Evolutionary conservation across 805 yeast genomes (phyloP).

Genomic region (Priceomyces melissophilus): DNA sequence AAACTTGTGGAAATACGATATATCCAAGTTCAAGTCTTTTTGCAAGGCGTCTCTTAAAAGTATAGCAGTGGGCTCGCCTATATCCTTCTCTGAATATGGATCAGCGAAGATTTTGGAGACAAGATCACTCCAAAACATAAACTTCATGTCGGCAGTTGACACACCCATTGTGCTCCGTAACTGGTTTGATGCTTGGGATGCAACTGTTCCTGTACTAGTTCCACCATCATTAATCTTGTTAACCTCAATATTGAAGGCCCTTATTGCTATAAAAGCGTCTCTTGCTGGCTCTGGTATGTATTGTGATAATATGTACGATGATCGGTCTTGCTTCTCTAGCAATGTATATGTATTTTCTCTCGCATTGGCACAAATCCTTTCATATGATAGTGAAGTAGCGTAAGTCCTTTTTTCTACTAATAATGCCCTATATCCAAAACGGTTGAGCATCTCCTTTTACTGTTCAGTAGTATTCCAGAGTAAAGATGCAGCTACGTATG

Average conservation of each 20-base stretch:
- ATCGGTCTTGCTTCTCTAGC: slow-evolving; percentile 52
- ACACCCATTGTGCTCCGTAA: slow-evolving; percentile 30
- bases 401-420: background rate
- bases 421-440: background rate
- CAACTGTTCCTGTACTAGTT: slow-evolving; percentile 15
- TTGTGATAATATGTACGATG: slow-evolving; percentile 62
- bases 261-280: slow-evolving; percentile 59
- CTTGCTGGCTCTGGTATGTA: slow-evolving; percentile 65
- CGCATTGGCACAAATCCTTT: slow-evolving; percentile 15
- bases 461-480: background rate
- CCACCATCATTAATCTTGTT: slow-evolving; percentile 43
- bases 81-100: slow-evolving; percentile 29
- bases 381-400: slow-evolving; percentile 7
- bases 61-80: slow-evolving; percentile 65
- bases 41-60: slow-evolving; percentile 52
- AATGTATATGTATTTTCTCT: slow-evolving; percentile 44
- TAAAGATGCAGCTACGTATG: background rate
- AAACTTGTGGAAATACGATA: slow-evolving; percentile 54
- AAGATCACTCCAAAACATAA: slow-evolving; percentile 72
- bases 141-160: slow-evolving; percentile 50
- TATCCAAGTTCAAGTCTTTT: slow-evolving; percentile 48
- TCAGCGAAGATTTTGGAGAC: slow-evolving; percentile 44
- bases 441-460: background rate
- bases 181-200: slow-evolving; percentile 30
- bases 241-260: slow-evolving; percentile 65